A percentile compares a stretch with the other conserved stretches of the same genome.
phyloP scores from a whole-genome alignment of 2,329 filamentous ascomycete species.

The Ceratocystis variospora region DNA sequence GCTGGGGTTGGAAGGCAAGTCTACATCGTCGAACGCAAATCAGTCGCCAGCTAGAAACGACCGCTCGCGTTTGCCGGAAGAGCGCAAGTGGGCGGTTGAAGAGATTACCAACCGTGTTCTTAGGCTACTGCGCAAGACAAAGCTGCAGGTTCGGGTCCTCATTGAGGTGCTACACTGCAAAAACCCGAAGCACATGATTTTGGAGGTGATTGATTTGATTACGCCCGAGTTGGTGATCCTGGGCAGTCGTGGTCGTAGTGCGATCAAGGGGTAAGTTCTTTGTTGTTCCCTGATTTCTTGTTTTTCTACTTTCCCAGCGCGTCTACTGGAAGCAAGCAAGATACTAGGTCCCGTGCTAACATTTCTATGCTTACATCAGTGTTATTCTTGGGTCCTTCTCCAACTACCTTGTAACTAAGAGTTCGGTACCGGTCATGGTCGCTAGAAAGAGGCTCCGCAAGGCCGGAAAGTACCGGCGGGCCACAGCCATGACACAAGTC shows the following conservation, averaged over 20 bases:
- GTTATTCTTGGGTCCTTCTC: conserved; percentile 92
- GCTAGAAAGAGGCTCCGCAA: conserved; percentile 81
- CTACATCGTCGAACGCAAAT: conserved; percentile 15
- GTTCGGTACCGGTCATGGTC: conserved; percentile 94
- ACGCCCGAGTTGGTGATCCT: conserved; percentile 86
- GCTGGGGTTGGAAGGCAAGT: conserved; percentile 22
- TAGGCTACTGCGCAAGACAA: conserved; percentile 77
- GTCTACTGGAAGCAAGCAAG: background rate
- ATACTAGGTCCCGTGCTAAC: conserved; percentile 24
- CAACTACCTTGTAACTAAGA: conserved; percentile 94
- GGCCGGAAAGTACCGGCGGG: conserved; percentile 64
- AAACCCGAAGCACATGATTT: conserved; percentile 89
- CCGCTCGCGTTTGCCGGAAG: conserved; percentile 53
- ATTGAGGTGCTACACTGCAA: conserved; percentile 98
- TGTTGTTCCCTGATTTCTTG: background rate
- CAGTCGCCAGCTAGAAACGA: conserved; percentile 27
- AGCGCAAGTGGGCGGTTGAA: conserved; percentile 67
- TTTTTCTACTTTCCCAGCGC: background rate
- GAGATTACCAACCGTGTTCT: conserved; percentile 73
- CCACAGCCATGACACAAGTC: conserved; percentile 53
- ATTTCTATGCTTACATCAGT: conserved; percentile 32
- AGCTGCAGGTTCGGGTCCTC: conserved; percentile 80
- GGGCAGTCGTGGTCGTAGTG: conserved; percentile 79
- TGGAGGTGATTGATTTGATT: conserved; percentile 89
- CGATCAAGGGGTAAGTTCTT: conserved; percentile 68